A percentile compares a stretch with the other conserved stretches of the same genome.
Evolutionary conservation across 2,329 filamentous ascomycete species (phyloP).

Genomic region (Colletotrichum gloeosporioides): DNA sequence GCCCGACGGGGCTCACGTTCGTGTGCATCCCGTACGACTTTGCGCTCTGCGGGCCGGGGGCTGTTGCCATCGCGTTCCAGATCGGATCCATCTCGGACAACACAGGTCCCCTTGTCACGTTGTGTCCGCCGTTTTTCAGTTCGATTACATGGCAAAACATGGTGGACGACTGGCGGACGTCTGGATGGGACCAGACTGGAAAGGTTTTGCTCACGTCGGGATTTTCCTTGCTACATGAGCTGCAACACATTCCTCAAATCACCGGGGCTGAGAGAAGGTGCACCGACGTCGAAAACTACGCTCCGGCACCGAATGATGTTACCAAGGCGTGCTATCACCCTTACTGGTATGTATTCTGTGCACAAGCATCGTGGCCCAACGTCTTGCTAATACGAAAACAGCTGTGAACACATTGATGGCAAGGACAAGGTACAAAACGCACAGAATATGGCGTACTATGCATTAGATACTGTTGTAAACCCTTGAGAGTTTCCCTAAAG

Average conservation of each 20-base stretch:
- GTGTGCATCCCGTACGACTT: background rate
- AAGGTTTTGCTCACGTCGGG: background rate
- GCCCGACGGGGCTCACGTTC: background rate
- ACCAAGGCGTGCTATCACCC: background rate
- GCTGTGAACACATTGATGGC: background rate
- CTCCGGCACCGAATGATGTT: background rate
- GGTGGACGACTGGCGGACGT: background rate
- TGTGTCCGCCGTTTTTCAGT: background rate
- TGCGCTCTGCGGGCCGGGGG: background rate
- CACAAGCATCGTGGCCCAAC: rapidly evolving
- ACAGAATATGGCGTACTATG: background rate
- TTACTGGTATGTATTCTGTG: background rate
- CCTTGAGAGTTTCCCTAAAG: background rate
- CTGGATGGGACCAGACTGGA: background rate
- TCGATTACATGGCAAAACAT: background rate
- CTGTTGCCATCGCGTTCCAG: background rate
- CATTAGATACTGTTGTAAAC: background rate
- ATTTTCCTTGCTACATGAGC: background rate
- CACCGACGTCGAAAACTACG: background rate
- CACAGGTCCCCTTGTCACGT: background rate
- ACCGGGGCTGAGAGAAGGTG: background rate
- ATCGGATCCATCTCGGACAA: background rate
- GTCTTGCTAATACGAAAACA: background rate
- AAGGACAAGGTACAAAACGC: background rate
- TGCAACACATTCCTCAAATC: background rate